Evolutionary conservation across 2,329 filamentous ascomycete genomes (phyloP).

Genomic region (Teratosphaeriaceae sp.): DNA sequence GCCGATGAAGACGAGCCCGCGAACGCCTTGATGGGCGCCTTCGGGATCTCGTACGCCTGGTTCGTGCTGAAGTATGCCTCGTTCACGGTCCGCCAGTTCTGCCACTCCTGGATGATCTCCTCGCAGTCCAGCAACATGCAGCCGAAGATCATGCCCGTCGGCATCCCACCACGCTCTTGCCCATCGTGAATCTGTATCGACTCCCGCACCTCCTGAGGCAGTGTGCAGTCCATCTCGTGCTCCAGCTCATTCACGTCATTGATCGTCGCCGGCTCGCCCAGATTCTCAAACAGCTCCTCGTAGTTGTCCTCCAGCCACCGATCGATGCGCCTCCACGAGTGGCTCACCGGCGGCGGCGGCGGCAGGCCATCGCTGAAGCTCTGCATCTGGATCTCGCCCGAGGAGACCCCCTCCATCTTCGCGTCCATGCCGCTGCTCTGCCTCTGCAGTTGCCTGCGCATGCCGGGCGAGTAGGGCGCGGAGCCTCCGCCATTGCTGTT

Average conservation of each 20-base stretch:
- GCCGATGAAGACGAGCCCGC: constrained; percentile 59
- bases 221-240: constrained; percentile 87
- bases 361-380: constrained; percentile 87
- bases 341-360: constrained; percentile 75
- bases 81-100: constrained; percentile 91
- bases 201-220: constrained; percentile 89
- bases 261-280: constrained; percentile 82
- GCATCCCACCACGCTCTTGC: constrained; percentile 87
- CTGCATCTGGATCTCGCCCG: constrained; percentile 91
- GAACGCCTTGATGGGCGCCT: constrained; percentile 64
- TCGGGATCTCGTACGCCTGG: constrained; percentile 50
- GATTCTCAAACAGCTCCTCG: constrained; percentile 85
- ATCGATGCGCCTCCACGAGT: constrained; percentile 94
- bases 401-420: constrained; percentile 64
- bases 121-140: constrained; percentile 97
- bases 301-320: constrained; percentile 93
- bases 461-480: constrained; percentile 80
- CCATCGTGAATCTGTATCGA: constrained; percentile 88
- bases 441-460: constrained; percentile 67
- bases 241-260: constrained; percentile 98
- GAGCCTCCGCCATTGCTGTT: constrained; percentile 43
- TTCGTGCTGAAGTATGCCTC: constrained; percentile 69
- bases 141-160: constrained; percentile 88
- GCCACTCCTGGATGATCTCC: constrained; percentile 96
- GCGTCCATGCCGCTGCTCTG: constrained; percentile 33